Evolutionary conservation across 2,329 filamentous ascomycete genomes (phyloP).

Genomic region (Penicillium sp.): DNA sequence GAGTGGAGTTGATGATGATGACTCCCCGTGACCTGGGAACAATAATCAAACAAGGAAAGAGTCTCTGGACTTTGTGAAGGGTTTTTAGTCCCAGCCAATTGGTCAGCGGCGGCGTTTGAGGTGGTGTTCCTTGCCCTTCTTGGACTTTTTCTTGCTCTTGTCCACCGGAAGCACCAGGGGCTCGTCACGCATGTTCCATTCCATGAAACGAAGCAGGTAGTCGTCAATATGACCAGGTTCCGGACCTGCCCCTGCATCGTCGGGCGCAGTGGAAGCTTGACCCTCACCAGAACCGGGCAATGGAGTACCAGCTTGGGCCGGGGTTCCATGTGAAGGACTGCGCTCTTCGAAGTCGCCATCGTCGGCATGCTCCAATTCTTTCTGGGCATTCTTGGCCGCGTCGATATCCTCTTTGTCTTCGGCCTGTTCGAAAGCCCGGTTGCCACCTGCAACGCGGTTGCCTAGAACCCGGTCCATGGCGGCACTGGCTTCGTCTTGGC

Average conservation of each 20-base stretch:
- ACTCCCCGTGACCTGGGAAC: not conserved
- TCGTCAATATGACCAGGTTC: slow-evolving; percentile 67
- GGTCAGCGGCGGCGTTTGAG: slow-evolving; percentile 38
- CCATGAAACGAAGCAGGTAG: slow-evolving; percentile 72
- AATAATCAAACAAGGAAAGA: not conserved
- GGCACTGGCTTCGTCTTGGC: slow-evolving; percentile 71
- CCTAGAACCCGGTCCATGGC: slow-evolving; percentile 86
- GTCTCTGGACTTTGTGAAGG: not conserved
- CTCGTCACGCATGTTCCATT: slow-evolving; percentile 54
- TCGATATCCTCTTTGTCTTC: slow-evolving; percentile 91
- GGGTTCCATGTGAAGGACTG: slow-evolving; percentile 35
- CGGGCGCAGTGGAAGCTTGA: slow-evolving; percentile 5
- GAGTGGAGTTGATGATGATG: not conserved
- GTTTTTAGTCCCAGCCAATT: not conserved
- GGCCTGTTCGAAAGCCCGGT: slow-evolving; percentile 78
- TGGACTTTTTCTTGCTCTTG: slow-evolving; percentile 50
- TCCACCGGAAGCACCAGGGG: slow-evolving; percentile 50
- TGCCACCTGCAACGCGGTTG: slow-evolving; percentile 63
- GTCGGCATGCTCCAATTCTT: slow-evolving; percentile 80
- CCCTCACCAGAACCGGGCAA: slow-evolving; percentile 39
- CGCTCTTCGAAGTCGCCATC: slow-evolving; percentile 81
- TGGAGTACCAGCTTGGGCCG: slow-evolving; percentile 37
- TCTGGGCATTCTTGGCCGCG: slow-evolving; percentile 83
- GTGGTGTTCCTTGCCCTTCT: slow-evolving; percentile 49
- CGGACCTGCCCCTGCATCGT: slow-evolving; percentile 35